These are phyloP conservation scores for Apiospora malaysiana DNA, from an alignment of 2,329 filamentous ascomycete species.

Conservation along the genomic window DNA sequence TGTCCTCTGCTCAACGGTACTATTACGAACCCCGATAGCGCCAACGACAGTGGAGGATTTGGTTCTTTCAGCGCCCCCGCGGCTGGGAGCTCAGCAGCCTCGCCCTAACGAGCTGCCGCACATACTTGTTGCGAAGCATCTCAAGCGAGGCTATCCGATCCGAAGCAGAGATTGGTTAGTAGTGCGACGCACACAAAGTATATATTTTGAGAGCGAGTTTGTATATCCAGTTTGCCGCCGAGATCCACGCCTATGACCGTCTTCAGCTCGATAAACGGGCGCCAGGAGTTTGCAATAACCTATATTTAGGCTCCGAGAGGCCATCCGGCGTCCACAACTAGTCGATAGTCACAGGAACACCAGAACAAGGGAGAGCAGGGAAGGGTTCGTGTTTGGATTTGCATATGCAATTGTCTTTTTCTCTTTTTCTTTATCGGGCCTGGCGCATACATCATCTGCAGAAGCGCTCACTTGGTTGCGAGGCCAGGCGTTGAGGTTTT, in stretches of 20 bases:
- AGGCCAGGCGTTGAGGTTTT: slow-evolving; percentile 10
- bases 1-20: slow-evolving; percentile 87
- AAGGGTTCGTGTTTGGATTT: slow-evolving; percentile 2
- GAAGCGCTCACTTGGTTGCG: neutral
- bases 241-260: neutral
- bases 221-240: neutral
- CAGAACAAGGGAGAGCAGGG: neutral
- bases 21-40: slow-evolving; percentile 65
- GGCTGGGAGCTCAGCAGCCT: slow-evolving; percentile 19
- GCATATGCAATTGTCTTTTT: neutral
- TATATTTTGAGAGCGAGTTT: neutral
- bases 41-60: slow-evolving; percentile 64
- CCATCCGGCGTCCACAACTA: neutral
- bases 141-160: neutral
- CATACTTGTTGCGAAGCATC: neutral
- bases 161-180: neutral
- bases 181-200: neutral
- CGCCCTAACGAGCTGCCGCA: neutral
- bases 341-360: neutral
- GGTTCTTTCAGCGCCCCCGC: slow-evolving; percentile 56
- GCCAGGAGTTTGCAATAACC: neutral
- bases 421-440: neutral
- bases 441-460: neutral
- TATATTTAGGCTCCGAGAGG: neutral
- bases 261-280: neutral